A percentile compares a stretch with the other conserved stretches of the same genome.
Evolutionary conservation across 2,329 filamentous ascomycete genomes (phyloP).

Genomic region (Hypoxylon sp.): DNA sequence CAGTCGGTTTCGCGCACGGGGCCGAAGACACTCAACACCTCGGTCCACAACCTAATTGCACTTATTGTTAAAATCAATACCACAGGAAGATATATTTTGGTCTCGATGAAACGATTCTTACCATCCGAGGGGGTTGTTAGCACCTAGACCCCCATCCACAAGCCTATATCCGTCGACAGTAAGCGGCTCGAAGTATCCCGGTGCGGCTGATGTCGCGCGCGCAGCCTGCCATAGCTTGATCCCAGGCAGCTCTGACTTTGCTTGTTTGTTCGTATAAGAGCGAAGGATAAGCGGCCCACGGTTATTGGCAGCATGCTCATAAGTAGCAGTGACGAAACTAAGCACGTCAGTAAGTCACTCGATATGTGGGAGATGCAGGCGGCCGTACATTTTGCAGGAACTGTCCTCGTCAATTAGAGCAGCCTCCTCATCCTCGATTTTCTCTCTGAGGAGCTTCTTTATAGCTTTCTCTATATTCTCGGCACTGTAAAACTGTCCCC

Average conservation of each 20-base stretch:
- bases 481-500: background rate
- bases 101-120: background rate
- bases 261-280: background rate
- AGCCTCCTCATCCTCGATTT: background rate
- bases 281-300: background rate
- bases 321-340: conserved; percentile 1
- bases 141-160: conserved; percentile 2
- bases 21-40: background rate
- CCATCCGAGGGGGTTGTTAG: conserved; percentile 2
- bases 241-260: background rate
- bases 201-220: background rate
- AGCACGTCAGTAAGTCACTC: background rate
- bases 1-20: background rate
- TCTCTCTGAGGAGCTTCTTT: background rate
- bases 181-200: background rate
- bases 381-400: background rate
- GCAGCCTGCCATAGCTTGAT: conserved; percentile 1
- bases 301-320: background rate
- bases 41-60: background rate
- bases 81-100: background rate
- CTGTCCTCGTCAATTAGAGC: background rate
- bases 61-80: background rate
- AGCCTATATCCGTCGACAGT: background rate
- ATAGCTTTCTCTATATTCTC: background rate
- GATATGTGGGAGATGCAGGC: background rate